Evolutionary conservation across 352 stramenopile genomes (phyloP), one percentile per base, ranked within the genome.

Genomic region (Phytopythium sindhum): DNA sequence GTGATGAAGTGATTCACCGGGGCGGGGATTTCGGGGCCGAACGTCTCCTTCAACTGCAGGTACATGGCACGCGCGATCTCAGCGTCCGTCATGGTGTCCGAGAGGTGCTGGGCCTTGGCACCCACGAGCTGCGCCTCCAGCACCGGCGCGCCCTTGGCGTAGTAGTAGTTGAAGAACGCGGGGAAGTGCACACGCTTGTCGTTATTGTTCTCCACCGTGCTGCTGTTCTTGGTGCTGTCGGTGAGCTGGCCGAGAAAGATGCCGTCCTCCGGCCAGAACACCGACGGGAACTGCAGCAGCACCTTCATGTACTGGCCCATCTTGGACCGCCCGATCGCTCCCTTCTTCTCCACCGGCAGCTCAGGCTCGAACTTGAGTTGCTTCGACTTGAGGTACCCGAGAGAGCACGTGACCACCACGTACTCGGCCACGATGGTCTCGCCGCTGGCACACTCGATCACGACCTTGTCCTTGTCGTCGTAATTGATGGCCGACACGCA

Each of bases 251-350:
- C 72, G 21, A 86, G 75, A 39, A 89, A 85, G 2, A 71, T 72
- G 6, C 70, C 67, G 26, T 82, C 51, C 17, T 75, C 44, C 2
- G 77, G 70, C 84, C 84, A 93, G 52, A 93, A 93, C 0, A 83
- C 70, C 19, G 69, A 51, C 0, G 76, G 78, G 60, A 91, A 93
- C 50, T 87, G 70, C 39, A 93, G 65, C 5, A 89, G 60, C n/a
- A 93, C 70, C 65, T 90, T 91, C 77, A 91, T 90, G 61, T 90
- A 90, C 42, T 88, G 77, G 11, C 81, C 82, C 72, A 89, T 89
- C 17, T 71, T 71, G 10, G 83, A 86, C 15, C 74, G 65, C 6
- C 78, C 21, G 51, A 91, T 79, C 21, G 83, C 77, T 1, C 45
- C 56, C 21, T 65, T 47, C 63, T 93, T 93, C 6, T 57, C 53